Conservation (phyloP, 768 basidiomycete genomes). For the Hypholoma fasciculare region DNA sequence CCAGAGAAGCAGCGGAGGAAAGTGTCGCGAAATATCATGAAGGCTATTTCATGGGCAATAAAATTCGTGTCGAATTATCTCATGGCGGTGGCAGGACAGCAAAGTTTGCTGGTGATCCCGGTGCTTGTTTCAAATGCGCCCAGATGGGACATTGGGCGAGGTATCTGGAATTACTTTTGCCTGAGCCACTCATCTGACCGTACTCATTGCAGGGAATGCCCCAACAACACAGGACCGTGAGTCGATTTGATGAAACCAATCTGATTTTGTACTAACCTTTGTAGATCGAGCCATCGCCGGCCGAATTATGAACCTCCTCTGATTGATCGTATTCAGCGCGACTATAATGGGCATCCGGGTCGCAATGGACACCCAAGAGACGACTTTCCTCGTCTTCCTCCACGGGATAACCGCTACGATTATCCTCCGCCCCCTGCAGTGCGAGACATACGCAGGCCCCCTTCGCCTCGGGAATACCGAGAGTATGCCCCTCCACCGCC, state of each 20-base stretch:
- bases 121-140: conserved; percentile 87
- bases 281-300: conserved; percentile 31
- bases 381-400: conserved; percentile 47
- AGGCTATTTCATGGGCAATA: conserved; percentile 90
- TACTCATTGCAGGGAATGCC: conserved; percentile 61
- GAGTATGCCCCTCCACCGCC: conserved; percentile 51
- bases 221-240: conserved; percentile 55
- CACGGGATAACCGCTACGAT: conserved; percentile 63
- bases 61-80: conserved; percentile 85
- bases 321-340: conserved; percentile 62
- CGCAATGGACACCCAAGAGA: conserved; percentile 50
- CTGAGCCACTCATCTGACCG: conserved; percentile 1
- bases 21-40: conserved; percentile 88
- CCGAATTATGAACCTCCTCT: conserved; percentile 49
- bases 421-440: conserved; percentile 48
- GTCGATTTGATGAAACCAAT: conserved; percentile 22
- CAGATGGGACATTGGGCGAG: conserved; percentile 89
- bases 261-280: conserved; percentile 1
- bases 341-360: conserved; percentile 54
- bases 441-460: conserved; percentile 62
- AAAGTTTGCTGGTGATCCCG: conserved; percentile 87
- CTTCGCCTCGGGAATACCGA: conserved; percentile 66
- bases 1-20: conserved; percentile 77
- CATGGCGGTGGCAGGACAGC: conserved; percentile 81
- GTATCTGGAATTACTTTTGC: conserved; percentile 35